Conservation (phyloP, 208 protist species). For the Trypanosoma congolense region DNA sequence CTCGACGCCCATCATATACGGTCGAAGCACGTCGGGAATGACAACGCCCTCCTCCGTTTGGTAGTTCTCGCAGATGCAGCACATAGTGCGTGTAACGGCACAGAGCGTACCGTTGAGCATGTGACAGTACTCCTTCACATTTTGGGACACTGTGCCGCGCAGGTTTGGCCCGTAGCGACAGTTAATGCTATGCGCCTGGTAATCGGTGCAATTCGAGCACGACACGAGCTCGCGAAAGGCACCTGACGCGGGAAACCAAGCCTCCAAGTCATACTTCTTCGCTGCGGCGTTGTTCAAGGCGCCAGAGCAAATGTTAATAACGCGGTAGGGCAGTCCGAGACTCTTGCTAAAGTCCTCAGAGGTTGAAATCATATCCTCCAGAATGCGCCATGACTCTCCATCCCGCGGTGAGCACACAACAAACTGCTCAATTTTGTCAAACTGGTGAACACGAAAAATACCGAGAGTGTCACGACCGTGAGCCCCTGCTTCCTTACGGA, state of each 20-base stretch:
- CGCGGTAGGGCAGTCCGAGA: conserved; percentile 91
- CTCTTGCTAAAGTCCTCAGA: conserved; percentile 93
- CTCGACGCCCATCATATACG: conserved; percentile 86
- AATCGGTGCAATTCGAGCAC: conserved; percentile 99
- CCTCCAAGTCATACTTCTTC: conserved; percentile 99
- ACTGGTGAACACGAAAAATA: conserved; percentile 97
- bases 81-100: conserved; percentile 98
- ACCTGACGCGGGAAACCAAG: conserved; percentile 96
- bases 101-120: conserved; percentile 99
- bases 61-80: conserved; percentile 99
- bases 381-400: conserved; percentile 83
- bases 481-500: conserved; percentile 99
- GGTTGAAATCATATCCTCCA: conserved; percentile 90
- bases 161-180: conserved; percentile 86
- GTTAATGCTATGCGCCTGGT: conserved; percentile 94
- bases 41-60: conserved; percentile 94
- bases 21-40: conserved; percentile 90
- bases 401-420: conserved; percentile 88
- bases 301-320: conserved; percentile 93
- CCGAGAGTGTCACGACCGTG: conserved; percentile 93
- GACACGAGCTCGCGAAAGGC: conserved; percentile 99
- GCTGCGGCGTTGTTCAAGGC: conserved; percentile 99
- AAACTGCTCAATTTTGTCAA: conserved; percentile 97
- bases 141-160: conserved; percentile 55
- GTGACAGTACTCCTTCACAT: conserved; percentile 97